These are phyloP conservation scores for Penicillium daleae DNA, from an alignment of 495 filamentous ascomycete genomes.

Conservation along the genomic window DNA sequence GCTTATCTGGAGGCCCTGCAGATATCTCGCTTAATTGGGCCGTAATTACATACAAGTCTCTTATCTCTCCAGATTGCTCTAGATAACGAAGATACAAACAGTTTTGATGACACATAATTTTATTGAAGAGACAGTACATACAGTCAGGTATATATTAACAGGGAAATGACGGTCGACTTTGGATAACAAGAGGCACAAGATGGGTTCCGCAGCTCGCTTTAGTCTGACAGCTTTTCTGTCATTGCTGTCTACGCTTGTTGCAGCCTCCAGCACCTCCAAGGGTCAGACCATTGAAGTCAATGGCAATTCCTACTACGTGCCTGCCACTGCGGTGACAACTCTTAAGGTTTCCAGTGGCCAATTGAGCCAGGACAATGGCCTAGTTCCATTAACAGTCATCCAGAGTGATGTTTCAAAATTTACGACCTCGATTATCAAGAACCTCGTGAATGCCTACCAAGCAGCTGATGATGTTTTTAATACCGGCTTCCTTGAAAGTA, in stretches of 20 bases:
- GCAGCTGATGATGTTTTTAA: slow-evolving; percentile 49
- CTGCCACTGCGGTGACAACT: not conserved
- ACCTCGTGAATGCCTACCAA: slow-evolving; percentile 33
- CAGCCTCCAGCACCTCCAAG: not conserved
- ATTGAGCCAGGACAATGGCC: slow-evolving; percentile 13
- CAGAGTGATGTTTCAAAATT: slow-evolving; percentile 21
- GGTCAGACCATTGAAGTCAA: not conserved
- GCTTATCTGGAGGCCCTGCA: not conserved
- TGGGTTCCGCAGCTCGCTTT: not conserved
- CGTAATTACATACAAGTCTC: not conserved
- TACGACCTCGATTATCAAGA: slow-evolving; percentile 22
- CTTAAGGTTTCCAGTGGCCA: not conserved
- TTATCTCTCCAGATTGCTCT: not conserved
- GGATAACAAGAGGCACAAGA: not conserved
- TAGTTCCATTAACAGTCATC: slow-evolving; percentile 47
- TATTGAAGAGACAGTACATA: not conserved
- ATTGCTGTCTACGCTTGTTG: not conserved
- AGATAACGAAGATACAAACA: not conserved
- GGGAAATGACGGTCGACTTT: not conserved
- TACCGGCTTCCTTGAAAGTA: slow-evolving; percentile 37
- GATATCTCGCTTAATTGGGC: not conserved
- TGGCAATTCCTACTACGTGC: not conserved
- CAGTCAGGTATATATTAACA: not conserved
- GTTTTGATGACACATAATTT: not conserved
- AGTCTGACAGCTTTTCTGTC: not conserved